Base-by-base conservation (phyloP, 768 basidiomycete genomes). In the Termitomyces titanicus region DNA sequence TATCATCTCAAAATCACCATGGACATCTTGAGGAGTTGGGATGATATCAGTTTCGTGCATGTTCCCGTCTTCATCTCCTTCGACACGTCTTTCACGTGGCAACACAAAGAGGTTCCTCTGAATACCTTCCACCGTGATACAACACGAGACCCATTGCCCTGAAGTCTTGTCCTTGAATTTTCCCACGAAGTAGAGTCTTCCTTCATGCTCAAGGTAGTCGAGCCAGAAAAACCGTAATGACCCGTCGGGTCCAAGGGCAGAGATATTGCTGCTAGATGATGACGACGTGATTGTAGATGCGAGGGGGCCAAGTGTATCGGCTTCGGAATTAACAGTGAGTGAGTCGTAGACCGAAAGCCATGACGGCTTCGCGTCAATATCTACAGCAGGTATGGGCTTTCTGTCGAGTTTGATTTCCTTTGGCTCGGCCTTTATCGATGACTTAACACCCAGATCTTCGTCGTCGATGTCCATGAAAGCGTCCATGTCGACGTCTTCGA, bases 201-300 rank as follows among this genome's bases (percentile, higher is more conserved):
- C 96, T 15, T 89, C 82, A 46, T 83, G 80, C 66, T 98, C 94
- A 33, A 95, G 83, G 64, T 93, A 93, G 66, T 99, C 97, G 20
- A 98, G 76, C 97, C 97, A 99, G 76, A 88, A 99, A 77, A 99
- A 94, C 25, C 81, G 82, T 13, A 98, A 73, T 3, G 85, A 89
- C 1, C 92, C 94, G 60, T 97, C 93, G 4, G 81, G 72, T 64
- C 98, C 92, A 2, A 94, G 77, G 0, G 86, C 87, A 39, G 80
- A 79, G 7, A 84, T 60, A 20, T 76, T 66, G 66, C 64, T 65
- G 47, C 76, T 57, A 47, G 79, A 72, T 44, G 66, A 58, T 4
- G 75, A 61, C 2, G 70, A 62, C 6, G 73, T 69, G 15, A 68
- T 66, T 5, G 69, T 66, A 7, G 73, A 67, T 3, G 69, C 51